Evolutionary conservation across 2,329 filamentous ascomycete species (phyloP).

Genomic region (Fusarium continuum): DNA sequence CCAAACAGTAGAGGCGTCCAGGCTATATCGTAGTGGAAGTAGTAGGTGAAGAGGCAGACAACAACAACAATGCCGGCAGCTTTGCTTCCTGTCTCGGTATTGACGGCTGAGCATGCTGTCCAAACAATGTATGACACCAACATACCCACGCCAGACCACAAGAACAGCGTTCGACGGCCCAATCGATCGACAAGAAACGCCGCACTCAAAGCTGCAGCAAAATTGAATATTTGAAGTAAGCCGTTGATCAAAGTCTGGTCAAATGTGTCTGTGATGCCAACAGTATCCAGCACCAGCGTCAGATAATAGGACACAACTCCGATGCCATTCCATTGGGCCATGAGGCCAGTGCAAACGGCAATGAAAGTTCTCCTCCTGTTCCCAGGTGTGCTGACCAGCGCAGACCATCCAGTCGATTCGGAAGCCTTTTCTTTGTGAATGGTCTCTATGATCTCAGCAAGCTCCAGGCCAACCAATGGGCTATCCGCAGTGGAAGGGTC

Average conservation of each 20-base stretch:
- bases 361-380: constrained; percentile 48
- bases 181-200: constrained; percentile 54
- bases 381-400: constrained; percentile 47
- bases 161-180: constrained; percentile 55
- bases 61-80: constrained; percentile 56
- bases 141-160: constrained; percentile 51
- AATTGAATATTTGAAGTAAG: constrained; percentile 53
- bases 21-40: constrained; percentile 56
- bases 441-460: constrained; percentile 53
- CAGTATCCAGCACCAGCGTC: constrained; percentile 51
- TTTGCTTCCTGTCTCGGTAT: constrained; percentile 40
- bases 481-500: constrained; percentile 51
- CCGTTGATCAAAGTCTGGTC: constrained; percentile 55
- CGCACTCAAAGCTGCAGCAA: constrained; percentile 46
- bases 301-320: constrained; percentile 52
- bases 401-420: constrained; percentile 47
- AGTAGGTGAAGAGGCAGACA: constrained; percentile 59
- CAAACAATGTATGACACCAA: constrained; percentile 48
- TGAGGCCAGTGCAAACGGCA: constrained; percentile 40
- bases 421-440: constrained; percentile 40
- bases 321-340: constrained; percentile 46
- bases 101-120: constrained; percentile 52
- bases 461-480: constrained; percentile 51
- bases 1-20: constrained; percentile 58
- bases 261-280: constrained; percentile 51